Evolutionary conservation across 345 rosid genomes (phyloP).

Genomic region (Streptanthus diversifolius): DNA sequence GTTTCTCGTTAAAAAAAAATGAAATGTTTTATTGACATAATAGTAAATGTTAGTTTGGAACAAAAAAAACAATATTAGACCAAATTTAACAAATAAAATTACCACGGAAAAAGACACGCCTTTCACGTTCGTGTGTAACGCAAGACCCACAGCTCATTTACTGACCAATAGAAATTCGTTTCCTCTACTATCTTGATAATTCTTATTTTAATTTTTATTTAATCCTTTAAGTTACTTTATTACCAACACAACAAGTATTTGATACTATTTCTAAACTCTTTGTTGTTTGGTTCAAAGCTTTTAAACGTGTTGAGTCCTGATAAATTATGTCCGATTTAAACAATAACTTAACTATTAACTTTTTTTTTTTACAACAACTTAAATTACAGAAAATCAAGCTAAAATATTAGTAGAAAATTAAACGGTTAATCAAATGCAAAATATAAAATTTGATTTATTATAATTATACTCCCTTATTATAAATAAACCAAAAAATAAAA

Average conservation of each 20-base stretch:
- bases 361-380: not conserved
- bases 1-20: not conserved
- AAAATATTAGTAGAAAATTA: not conserved
- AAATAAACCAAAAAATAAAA: not conserved
- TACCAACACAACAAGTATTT: conserved; percentile 1
- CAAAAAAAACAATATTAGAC: not conserved
- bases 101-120: conserved; percentile 14
- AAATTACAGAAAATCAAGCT: not conserved
- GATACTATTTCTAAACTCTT: not conserved
- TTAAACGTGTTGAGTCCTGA: conserved; percentile 7
- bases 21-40: not conserved
- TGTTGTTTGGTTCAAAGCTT: not conserved
- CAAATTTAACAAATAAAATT: not conserved
- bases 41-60: not conserved
- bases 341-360: not conserved
- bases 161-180: conserved; percentile 4
- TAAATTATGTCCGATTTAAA: not conserved
- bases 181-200: not conserved
- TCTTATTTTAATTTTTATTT: not conserved
- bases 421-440: not conserved
- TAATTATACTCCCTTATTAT: not conserved
- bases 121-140: conserved; percentile 26
- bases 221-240: conserved; percentile 10
- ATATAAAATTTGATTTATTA: not conserved
- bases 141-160: conserved; percentile 7